These are phyloP conservation scores for Rhodomyrtus psidioides DNA, from an alignment of 441 rosid species.

Conservation along the genomic window DNA sequence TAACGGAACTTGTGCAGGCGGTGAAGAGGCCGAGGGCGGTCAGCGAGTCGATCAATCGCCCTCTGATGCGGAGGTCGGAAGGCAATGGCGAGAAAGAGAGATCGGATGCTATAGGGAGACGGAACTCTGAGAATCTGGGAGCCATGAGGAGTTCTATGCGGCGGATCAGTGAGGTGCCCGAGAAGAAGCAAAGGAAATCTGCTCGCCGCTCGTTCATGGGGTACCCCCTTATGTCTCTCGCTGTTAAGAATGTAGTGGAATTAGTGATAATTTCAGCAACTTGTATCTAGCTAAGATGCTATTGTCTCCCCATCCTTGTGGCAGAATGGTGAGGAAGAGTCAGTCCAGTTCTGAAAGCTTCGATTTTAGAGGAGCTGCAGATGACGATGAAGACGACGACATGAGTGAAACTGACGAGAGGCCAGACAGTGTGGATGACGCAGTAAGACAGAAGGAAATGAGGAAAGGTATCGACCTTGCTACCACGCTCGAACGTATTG, in stretches of 20 bases:
- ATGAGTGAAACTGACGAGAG: constrained; percentile 17
- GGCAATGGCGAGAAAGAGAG: constrained; percentile 38
- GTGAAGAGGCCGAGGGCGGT: constrained; percentile 77
- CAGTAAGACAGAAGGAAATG: constrained; percentile 88
- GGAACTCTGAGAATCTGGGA: constrained; percentile 50
- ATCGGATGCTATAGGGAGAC: constrained; percentile 25
- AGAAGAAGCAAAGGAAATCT: constrained; percentile 58
- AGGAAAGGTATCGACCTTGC: constrained; percentile 98
- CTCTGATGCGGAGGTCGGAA: constrained; percentile 44
- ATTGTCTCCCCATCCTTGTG: neutral
- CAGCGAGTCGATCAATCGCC: constrained; percentile 59
- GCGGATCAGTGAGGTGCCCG: constrained; percentile 66
- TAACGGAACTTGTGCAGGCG: constrained; percentile 80
- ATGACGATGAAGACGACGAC: constrained; percentile 26
- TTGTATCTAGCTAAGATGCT: neutral
- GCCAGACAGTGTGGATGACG: constrained; percentile 67
- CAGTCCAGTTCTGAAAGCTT: constrained; percentile 31
- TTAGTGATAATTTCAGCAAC: neutral
- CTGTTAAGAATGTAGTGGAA: neutral
- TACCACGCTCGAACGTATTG: constrained; percentile 97
- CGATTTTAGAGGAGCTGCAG: constrained; percentile 26
- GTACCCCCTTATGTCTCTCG: constrained; percentile 17
- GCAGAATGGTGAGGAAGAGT: constrained; percentile 51
- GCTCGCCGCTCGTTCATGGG: constrained; percentile 74
- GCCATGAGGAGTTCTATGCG: constrained; percentile 59